Percentiles rank a stretch among this genome's conserved stretches.
These are phyloP conservation scores for Paramyrothecium sp. DNA, from an alignment of 2,329 filamentous ascomycete genomes.

Conservation along the genomic window DNA sequence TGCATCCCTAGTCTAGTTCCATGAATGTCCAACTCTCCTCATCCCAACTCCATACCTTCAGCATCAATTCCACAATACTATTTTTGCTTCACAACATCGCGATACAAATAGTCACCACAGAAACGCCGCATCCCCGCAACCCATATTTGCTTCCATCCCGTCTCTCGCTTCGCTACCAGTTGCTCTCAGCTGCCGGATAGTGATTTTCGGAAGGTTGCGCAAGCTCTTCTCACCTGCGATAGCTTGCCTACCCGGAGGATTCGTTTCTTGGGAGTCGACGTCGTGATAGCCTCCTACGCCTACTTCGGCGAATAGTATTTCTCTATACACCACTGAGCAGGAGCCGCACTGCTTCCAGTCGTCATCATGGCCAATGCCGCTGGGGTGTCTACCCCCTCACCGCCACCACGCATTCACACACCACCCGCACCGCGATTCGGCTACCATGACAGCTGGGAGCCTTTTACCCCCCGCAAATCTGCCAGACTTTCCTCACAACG, in stretches of 20 bases:
- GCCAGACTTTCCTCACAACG: slow-evolving; percentile 61
- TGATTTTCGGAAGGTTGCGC: neutral
- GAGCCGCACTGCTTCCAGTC: neutral
- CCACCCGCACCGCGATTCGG: slow-evolving; percentile 69
- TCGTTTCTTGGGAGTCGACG: neutral
- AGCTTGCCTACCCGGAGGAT: neutral
- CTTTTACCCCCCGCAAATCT: slow-evolving; percentile 70
- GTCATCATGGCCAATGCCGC: slow-evolving; percentile 24
- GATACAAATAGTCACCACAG: no score
- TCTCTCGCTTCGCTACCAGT: neutral
- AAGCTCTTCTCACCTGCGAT: neutral
- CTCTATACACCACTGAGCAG: neutral
- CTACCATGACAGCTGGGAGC: slow-evolving; percentile 67
- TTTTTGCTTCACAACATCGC: neutral
- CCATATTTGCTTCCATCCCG: neutral
- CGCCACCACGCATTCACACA: slow-evolving; percentile 57
- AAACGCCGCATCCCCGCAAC: neutral
- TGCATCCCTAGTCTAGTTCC: neutral
- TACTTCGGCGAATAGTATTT: neutral
- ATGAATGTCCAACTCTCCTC: slow-evolving; percentile 12
- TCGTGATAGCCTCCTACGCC: neutral
- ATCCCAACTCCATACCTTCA: neutral
- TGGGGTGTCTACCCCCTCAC: slow-evolving; percentile 57
- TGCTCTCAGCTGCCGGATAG: neutral
- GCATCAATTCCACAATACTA: neutral